Conservation (phyloP, 1,284 basidiomycete species). For the Rhodotorula mucilaginosa region DNA sequence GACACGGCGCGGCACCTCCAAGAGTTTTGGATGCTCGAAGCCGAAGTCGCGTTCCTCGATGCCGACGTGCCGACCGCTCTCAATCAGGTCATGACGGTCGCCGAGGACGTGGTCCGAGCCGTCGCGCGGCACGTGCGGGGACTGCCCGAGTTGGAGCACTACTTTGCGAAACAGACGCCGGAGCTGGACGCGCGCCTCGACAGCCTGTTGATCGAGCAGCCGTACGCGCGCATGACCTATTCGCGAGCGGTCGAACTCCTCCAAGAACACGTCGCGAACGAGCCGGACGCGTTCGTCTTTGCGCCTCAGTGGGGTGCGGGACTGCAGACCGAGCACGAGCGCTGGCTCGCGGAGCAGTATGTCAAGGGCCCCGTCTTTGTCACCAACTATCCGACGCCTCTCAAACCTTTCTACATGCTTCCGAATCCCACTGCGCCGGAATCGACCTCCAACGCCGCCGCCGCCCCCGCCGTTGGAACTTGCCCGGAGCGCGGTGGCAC, state of each 20-base stretch:
- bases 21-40: conserved; percentile 99
- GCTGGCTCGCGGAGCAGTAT: conserved; percentile 69
- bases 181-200: not conserved
- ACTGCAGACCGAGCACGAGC: conserved; percentile 87
- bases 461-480: no score
- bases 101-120: conserved; percentile 64
- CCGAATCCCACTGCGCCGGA: conserved; percentile 66
- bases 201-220: conserved; percentile 6
- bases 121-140: conserved; percentile 13
- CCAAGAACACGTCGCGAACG: conserved; percentile 42
- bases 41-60: conserved; percentile 70
- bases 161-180: not conserved
- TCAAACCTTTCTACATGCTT: conserved; percentile 98
- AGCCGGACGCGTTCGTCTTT: conserved; percentile 53
- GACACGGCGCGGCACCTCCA: conserved; percentile 87
- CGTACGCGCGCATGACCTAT: conserved; percentile 66
- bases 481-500: conserved; percentile 50
- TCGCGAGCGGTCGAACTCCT: conserved; percentile 69
- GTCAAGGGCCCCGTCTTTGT: conserved; percentile 79
- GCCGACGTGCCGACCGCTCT: conserved; percentile 39
- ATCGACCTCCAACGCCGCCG: conserved; percentile 16
- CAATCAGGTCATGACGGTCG: conserved; percentile 64
- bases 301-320: conserved; percentile 64
- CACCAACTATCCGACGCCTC: conserved; percentile 73
- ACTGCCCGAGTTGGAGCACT: conserved; percentile 10